Evolutionary conservation across 345 rosid genomes (phyloP), one percentile per base, ranked within the genome.

Genomic region (Nephelium lappaceum): DNA sequence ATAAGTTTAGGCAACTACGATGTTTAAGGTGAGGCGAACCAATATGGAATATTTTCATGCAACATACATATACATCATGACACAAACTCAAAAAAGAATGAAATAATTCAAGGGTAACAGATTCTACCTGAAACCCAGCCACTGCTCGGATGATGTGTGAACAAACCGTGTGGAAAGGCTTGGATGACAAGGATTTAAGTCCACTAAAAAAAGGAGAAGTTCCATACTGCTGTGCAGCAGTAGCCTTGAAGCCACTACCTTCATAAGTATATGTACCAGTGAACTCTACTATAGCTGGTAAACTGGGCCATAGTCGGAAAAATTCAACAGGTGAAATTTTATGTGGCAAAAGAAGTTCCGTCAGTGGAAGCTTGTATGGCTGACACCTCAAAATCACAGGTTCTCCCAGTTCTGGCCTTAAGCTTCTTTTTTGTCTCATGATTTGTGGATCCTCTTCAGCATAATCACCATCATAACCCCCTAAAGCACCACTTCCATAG

Each of bases 291-390:
- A 93, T 86, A 61, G 98, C 97, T 15, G 98, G 98, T 81, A 96
- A 91, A 86, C 98, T 92, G 74, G 99, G 98, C 99, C 99, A 96
- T 68, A 96, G 87, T 62, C 99, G 97, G 88, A 94, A 96, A 84
- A 94, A 96, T 82, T 96, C 99, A 0, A 94, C 98, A 1, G 99
- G 98, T 49, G 99, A 96, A 68, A 94, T 88, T 85, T 94, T 93
- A 81, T 91, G 97, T 0, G 98, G 99, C 89, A 90, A 88, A 68
- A 95, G 98, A 78, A 95, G 94, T 84, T 94, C 99, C 6, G 99
- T 93, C 81, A 96, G 82, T 0, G 99, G 99, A 81, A 96, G 90
- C 88, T 91, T 96, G 91, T 94, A 96, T 31, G 97, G 99, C 87
- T 90, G 98, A 76, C 99, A 92, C 85, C 98, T 89, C 85, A 94